phyloP scores from a whole-genome alignment of 2,329 filamentous ascomycete genomes.

The Xylaria sp. region DNA sequence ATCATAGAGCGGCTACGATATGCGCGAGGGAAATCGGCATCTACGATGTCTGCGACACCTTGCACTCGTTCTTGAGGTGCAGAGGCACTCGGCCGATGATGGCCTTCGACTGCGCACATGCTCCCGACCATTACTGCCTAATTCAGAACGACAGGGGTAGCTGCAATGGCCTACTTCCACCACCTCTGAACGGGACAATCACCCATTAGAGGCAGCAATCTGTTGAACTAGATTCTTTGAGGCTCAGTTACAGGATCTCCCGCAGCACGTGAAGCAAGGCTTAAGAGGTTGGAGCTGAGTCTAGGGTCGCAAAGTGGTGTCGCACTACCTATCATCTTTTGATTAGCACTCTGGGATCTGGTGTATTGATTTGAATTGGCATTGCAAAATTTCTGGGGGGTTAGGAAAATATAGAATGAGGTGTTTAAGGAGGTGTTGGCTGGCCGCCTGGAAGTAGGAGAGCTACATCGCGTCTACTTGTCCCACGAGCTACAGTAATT shows the following conservation, averaged over 20 bases:
- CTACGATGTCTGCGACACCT: constrained; percentile 42
- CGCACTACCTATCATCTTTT: background rate
- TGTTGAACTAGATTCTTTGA: background rate
- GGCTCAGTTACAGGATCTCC: background rate
- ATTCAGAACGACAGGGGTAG: constrained; percentile 37
- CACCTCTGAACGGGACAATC: constrained; percentile 33
- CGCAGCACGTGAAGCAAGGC: background rate
- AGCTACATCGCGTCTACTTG: background rate
- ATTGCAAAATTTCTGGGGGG: constrained; percentile 1
- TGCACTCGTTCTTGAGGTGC: constrained; percentile 37
- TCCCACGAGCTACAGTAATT: background rate
- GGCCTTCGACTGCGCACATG: constrained; percentile 35
- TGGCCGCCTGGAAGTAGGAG: background rate
- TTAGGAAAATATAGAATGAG: constrained; percentile 14
- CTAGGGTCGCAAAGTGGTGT: background rate
- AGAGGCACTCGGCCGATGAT: constrained; percentile 30
- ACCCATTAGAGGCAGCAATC: background rate
- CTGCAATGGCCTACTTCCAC: constrained; percentile 35
- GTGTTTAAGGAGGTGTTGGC: background rate
- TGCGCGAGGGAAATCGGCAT: constrained; percentile 31
- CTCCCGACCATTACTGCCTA: constrained; percentile 35
- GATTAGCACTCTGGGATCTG: background rate
- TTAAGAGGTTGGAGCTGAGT: background rate
- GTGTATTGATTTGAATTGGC: background rate
- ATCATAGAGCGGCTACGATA: constrained; percentile 10